Conservation (phyloP, 148 eudicot genomes). For the Polygonum aviculare region DNA sequence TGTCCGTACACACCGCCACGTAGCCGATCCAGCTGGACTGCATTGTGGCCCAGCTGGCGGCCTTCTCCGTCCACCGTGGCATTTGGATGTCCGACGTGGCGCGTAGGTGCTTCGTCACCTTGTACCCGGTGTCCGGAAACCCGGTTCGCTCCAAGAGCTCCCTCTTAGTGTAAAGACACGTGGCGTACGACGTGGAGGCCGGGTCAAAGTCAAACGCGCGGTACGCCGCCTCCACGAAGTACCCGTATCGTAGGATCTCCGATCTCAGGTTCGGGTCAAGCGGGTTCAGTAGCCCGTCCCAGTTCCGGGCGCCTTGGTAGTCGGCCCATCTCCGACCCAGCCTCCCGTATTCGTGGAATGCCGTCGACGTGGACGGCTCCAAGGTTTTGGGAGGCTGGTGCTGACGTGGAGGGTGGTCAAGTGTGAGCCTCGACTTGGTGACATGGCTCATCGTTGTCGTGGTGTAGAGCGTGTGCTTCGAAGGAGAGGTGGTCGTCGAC, state of each 20-base stretch:
- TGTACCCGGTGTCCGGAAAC: conserved; percentile 36
- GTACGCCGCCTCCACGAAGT: conserved; percentile 67
- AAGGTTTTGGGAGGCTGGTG: neutral
- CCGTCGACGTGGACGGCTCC: neutral
- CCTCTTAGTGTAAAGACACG: conserved; percentile 26
- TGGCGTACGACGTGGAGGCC: conserved; percentile 34
- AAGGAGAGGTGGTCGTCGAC: neutral
- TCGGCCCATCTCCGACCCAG: conserved; percentile 52
- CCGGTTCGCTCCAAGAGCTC: conserved; percentile 32
- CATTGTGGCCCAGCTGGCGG: conserved; percentile 24
- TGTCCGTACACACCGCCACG: conserved; percentile 62
- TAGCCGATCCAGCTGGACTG: conserved; percentile 45
- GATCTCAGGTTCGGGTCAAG: conserved; percentile 46
- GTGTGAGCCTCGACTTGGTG: neutral
- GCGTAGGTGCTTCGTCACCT: conserved; percentile 36
- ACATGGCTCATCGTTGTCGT: neutral
- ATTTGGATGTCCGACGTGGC: conserved; percentile 69
- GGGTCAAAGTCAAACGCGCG: conserved; percentile 59
- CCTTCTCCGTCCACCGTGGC: conserved; percentile 52
- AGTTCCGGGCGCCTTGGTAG: conserved; percentile 53
- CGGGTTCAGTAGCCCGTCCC: conserved; percentile 87
- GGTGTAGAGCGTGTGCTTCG: neutral
- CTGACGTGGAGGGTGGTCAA: neutral
- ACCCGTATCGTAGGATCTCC: conserved; percentile 74
- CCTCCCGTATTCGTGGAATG: neutral